A percentile compares a stretch with the other conserved stretches of the same genome.
phyloP scores from a whole-genome alignment of 225 moss, liverwort and hornwort species.

The Takakia lepidozioides region DNA sequence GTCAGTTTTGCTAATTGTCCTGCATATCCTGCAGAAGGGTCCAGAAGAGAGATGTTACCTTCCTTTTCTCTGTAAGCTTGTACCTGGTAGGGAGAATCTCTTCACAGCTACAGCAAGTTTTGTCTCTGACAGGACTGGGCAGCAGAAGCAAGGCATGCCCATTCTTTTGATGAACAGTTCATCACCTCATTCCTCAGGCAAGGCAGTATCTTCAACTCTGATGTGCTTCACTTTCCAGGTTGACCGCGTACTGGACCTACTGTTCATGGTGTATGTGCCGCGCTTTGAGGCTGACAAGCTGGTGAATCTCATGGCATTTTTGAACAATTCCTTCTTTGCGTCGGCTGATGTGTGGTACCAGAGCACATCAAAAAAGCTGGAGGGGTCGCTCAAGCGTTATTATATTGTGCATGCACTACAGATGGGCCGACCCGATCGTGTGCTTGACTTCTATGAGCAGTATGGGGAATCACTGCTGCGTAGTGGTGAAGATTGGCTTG shows the following conservation, averaged over 20 bases:
- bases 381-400: constrained; percentile 68
- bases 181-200: too few species aligned
- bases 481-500: constrained; percentile 71
- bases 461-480: constrained; percentile 71
- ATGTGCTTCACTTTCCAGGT: too few species aligned
- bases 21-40: too few species aligned
- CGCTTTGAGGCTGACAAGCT: constrained; percentile 77
- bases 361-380: constrained; percentile 64
- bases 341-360: constrained; percentile 67
- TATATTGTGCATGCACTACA: constrained; percentile 86
- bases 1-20: too few species aligned
- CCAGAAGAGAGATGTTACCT: too few species aligned
- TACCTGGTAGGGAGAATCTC: too few species aligned
- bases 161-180: too few species aligned
- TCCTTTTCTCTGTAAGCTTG: too few species aligned
- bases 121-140: too few species aligned
- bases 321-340: constrained; percentile 60
- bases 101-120: too few species aligned
- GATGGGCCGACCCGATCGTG: constrained; percentile 60
- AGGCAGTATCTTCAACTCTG: too few species aligned
- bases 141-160: too few species aligned
- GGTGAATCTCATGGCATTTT: constrained; percentile 58
- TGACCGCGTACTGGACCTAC: constrained; percentile 75
- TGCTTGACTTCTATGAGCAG: constrained; percentile 72
- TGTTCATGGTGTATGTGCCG: constrained; percentile 72